Conservation (phyloP, 164 flowering plant genomes). For the Cinnamomum micranthum region DNA sequence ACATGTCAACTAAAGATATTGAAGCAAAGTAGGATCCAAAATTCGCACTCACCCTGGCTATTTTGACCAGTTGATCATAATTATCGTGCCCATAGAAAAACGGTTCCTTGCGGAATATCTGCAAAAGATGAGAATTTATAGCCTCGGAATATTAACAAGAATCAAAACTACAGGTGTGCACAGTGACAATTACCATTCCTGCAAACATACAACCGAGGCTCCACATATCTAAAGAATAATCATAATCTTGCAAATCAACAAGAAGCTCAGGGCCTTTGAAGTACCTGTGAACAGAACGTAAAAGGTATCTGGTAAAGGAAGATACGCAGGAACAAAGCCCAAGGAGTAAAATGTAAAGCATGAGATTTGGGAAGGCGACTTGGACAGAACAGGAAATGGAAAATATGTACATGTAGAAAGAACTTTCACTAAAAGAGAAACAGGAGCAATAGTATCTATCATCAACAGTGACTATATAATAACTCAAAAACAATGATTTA, state of each 20-base stretch:
- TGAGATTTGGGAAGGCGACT: too few relatives aligned
- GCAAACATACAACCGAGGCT: conserved; percentile 99
- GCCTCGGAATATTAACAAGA: neutral
- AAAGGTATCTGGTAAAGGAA: neutral
- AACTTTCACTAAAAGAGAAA: too few relatives aligned
- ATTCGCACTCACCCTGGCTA: conserved; percentile 70
- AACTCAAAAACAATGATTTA: too few relatives aligned
- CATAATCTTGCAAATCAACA: conserved; percentile 98
- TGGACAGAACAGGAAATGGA: too few relatives aligned
- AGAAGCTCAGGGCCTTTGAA: conserved; percentile 98
- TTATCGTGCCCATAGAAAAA: conserved; percentile 97
- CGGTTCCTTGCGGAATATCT: conserved; percentile 73
- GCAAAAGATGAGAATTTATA: conserved; percentile 19
- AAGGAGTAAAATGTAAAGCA: neutral
- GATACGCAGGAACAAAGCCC: neutral
- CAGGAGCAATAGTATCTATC: too few relatives aligned
- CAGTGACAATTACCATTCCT: conserved; percentile 71
- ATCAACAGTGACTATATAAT: too few relatives aligned
- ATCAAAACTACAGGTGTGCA: neutral
- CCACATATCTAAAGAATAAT: conserved; percentile 97
- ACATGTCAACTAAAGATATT: neutral
- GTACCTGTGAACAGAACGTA: conserved; percentile 49
- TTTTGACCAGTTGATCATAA: conserved; percentile 94
- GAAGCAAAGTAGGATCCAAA: neutral
- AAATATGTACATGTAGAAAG: too few relatives aligned